Conservation (phyloP, 176 grass and related monocot species). For the Tillandsia leiboldiana region DNA sequence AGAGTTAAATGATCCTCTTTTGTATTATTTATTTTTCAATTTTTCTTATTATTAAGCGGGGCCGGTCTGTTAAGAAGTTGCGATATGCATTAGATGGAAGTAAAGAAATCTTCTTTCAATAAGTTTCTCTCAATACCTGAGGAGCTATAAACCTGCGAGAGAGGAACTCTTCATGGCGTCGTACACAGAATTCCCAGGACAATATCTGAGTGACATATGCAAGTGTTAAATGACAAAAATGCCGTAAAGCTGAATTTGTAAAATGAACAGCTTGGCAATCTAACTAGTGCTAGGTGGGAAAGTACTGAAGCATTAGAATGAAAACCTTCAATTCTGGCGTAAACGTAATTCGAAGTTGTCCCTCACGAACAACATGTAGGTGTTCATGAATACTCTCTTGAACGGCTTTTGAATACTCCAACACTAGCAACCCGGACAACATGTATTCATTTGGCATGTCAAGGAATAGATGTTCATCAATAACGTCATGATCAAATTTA, state of each 20-base stretch:
- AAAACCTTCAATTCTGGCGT: slow-evolving; percentile 89
- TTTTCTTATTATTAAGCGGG: no score
- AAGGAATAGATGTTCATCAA: slow-evolving; percentile 78
- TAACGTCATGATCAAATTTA: slow-evolving; percentile 89
- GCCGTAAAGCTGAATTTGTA: background rate
- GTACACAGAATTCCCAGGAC: slow-evolving; percentile 95
- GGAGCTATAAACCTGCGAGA: slow-evolving; percentile 71
- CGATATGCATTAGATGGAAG: background rate
- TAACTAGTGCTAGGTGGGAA: background rate
- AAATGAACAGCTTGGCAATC: background rate
- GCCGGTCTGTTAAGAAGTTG: no score
- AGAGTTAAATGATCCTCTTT: no score
- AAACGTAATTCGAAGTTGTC: slow-evolving; percentile 83
- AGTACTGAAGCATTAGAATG: slow-evolving; percentile 3
- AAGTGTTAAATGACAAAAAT: no score
- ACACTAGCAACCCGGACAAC: slow-evolving; percentile 64
- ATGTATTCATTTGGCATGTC: slow-evolving; percentile 72
- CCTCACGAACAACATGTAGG: slow-evolving; percentile 74
- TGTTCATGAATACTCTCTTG: slow-evolving; percentile 90
- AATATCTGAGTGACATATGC: slow-evolving; percentile 39
- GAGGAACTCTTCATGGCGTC: slow-evolving; percentile 69
- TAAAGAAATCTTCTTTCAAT: background rate
- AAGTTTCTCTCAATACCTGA: slow-evolving; percentile 37
- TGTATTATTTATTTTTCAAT: no score
- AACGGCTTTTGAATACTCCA: slow-evolving; percentile 87